Conservation (phyloP, 2,329 filamentous ascomycete species). For the Elsinoe necatrix region DNA sequence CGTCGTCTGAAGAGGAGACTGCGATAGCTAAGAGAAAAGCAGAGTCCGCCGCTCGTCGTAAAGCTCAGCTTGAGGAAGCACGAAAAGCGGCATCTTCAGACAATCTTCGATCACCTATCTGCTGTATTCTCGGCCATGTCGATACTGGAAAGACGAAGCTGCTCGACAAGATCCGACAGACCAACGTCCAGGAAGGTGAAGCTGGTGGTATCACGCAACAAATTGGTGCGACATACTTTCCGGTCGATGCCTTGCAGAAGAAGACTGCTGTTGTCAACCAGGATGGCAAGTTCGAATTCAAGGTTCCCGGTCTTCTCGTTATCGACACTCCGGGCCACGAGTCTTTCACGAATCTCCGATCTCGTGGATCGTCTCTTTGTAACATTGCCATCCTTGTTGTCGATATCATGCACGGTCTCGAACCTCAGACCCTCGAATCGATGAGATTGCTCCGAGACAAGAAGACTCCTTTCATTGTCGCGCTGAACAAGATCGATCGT, state of each 20-base stretch:
- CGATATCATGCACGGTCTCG: conserved; percentile 99
- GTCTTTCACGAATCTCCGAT: conserved; percentile 97
- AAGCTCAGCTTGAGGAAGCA: conserved; percentile 85
- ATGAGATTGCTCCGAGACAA: conserved; percentile 88
- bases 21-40: conserved; percentile 73
- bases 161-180: conserved; percentile 95
- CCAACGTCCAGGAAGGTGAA: conserved; percentile 97
- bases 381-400: conserved; percentile 99
- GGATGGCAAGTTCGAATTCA: conserved; percentile 87
- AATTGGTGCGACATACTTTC: conserved; percentile 99
- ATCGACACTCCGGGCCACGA: conserved; percentile 99
- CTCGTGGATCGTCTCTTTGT: conserved; percentile 92
- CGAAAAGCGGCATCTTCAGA: conserved; percentile 86
- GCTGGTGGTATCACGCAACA: conserved; percentile 99
- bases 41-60: conserved; percentile 78
- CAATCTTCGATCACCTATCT: conserved; percentile 92
- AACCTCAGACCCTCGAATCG: conserved; percentile 93
- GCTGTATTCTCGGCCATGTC: conserved; percentile 99
- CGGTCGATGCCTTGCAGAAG: conserved; percentile 79
- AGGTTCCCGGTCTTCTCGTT: conserved; percentile 89
- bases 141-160: conserved; percentile 99
- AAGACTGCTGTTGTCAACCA: conserved; percentile 92
- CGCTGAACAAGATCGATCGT: conserved; percentile 99
- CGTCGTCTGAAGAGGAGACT: conserved; percentile 65
- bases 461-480: conserved; percentile 96